Evolutionary conservation across 805 yeast species (phyloP), one percentile per base, ranked within the genome.

Genomic region (Lipomyces yamanashiensis): DNA sequence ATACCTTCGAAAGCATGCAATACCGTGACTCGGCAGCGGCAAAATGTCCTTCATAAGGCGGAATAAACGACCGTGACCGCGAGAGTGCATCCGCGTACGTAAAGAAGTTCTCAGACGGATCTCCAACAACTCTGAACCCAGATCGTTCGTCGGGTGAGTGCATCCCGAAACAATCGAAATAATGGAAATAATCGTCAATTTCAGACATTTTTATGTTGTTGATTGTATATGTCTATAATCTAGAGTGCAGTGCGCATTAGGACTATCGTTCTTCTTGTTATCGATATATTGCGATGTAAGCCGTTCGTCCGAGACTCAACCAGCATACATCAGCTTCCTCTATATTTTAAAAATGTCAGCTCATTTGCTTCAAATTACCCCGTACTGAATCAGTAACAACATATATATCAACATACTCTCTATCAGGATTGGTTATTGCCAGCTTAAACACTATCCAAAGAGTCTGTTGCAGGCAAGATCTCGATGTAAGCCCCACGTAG

Each of bases 1-100:
- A 9, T 28, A 54, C 57, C n/a, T 54, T 54, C 2, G 57, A 23
- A 9, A 54, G 40, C 49, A 54, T 43, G 45, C 57, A 54, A 5
- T 54, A 54, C 49, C 57, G 44, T 7, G 57, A 54, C 45, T 54
- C 57, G 28, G 48, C 41, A 8, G 49, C 49, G 23, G 49, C 48
- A 15, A 43, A 41, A 2, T 54, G 57, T 15, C 57, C 57, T 28
- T 43, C 57, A 23, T 43, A 54, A 8, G 57, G 57, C 7, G 57
- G 57, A 15, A 54, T 28, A 15, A 54, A 54, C 12, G 57, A 54
- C 7, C 57, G 48, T 7, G 57, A 39, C 15, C 57, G 39, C 7
- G 57, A 54, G 7, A 54, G 21, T 1, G 49, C 39, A 13, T 54
- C 57, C 8, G 49, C 23, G 39, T 54, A 54, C 21, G 28, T 54